Evolutionary conservation across 768 basidiomycete species (phyloP), one percentile per base, ranked within the genome.

Genomic region (Lactifluus rugatus): DNA sequence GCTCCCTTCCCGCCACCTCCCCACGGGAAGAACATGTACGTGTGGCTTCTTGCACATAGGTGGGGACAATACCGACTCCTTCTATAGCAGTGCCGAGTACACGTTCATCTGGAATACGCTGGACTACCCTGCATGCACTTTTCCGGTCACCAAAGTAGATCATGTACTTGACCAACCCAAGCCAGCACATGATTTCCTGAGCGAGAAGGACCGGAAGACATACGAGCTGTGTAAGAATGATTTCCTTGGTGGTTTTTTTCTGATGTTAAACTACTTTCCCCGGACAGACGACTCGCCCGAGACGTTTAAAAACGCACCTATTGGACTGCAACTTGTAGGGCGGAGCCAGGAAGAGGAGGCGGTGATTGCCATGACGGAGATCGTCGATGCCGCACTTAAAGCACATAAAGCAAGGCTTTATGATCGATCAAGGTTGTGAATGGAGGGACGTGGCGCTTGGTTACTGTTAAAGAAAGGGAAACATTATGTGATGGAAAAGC

Each of bases 271-370:
- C 34, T 10, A 7, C 44, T 59, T 23, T 52, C 25, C 31, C 39
- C 19, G n/a, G 19, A 9, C 45, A 62, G 62, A 62, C 13, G 60
- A 64, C 42, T 52, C 47, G 8, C 63, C 63, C 0, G 74, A 75
- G 52, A 62, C 74, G 16, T 78, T 75, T 62, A 65, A 70, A 5
- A 74, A 73, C 16, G 72, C 74, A n/a, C 79, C 80, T 2, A 70
- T 81, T 6, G 70, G 70, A 16, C 67, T 82, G 46, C 80, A 82
- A 66, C 67, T 81, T 13, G 69, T 77, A 7, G 79, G 79, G 3
- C 69, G 73, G 25, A 74, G 72, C 34, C 69, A 71, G 46, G 80
- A 81, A 64, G 80, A 81, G 52, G 80, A 81, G 64, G 80, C 76
- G 0, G 76, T 81, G 17, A 70, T 81, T 10, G 70, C 67, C 5